phyloP scores from a whole-genome alignment of 257 asterid species.

The Ilex aquifolium region DNA sequence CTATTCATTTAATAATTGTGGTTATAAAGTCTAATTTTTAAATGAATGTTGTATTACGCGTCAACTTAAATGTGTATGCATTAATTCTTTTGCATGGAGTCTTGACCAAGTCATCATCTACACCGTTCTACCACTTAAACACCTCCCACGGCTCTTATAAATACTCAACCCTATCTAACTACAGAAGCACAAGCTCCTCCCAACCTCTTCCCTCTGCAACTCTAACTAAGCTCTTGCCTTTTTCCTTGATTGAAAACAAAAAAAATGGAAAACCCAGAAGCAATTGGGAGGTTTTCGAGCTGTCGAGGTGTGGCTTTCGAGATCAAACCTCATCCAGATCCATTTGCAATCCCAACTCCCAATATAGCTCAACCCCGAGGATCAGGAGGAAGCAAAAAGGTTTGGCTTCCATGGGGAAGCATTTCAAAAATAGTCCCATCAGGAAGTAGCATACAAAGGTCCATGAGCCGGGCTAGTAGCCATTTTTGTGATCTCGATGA shows the following conservation, averaged over 20 bases:
- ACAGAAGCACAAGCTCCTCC: too few species aligned
- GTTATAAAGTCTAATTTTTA: too few species aligned
- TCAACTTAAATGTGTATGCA: too few species aligned
- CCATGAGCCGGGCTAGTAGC: slow-evolving; percentile 58
- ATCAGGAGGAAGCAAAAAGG: slow-evolving; percentile 12
- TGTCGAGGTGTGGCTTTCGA: neutral
- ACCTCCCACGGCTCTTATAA: neutral
- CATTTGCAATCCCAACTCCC: slow-evolving; percentile 30
- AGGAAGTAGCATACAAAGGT: slow-evolving; percentile 28
- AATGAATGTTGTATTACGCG: too few species aligned
- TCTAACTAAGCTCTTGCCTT: too few species aligned
- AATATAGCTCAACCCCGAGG: neutral
- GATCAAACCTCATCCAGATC: slow-evolving; percentile 15
- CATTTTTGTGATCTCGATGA: slow-evolving; percentile 61
- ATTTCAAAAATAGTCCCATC: slow-evolving; percentile 32
- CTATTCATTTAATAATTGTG: too few species aligned
- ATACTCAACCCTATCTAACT: neutral
- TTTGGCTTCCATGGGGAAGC: slow-evolving; percentile 48
- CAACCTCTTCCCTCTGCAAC: too few species aligned
- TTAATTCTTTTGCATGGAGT: too few species aligned
- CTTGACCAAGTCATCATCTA: neutral
- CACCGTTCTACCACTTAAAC: too few species aligned
- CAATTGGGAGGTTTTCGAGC: neutral
- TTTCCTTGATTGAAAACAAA: too few species aligned
- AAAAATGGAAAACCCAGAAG: neutral